phyloP scores from a whole-genome alignment of 1,139 yeast genomes.

The Spathaspora sp. region DNA sequence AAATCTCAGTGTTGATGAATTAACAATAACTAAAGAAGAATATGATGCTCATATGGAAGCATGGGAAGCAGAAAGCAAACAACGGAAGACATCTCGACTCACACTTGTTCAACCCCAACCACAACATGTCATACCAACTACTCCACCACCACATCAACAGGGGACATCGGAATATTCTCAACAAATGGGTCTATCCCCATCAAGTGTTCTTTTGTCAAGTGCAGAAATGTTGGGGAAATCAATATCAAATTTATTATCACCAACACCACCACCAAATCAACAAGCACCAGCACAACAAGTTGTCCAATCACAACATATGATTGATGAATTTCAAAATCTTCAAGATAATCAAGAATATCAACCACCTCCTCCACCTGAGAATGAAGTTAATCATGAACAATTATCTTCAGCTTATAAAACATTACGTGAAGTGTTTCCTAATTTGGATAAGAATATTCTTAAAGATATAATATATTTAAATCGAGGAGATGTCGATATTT shows the following conservation, averaged over 20 bases:
- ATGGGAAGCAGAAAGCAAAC: constrained; percentile 39
- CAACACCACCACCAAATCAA: constrained; percentile 14
- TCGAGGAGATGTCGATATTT: constrained; percentile 67
- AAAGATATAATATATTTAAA: constrained; percentile 70
- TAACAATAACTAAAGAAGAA: constrained; percentile 64
- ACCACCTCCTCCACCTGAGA: constrained; percentile 12
- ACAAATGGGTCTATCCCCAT: constrained; percentile 40
- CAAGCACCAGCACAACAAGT: constrained; percentile 5
- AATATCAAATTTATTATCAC: constrained; percentile 43
- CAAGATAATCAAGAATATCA: constrained; percentile 8
- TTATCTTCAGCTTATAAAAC: constrained; percentile 36
- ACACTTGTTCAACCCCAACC: constrained; percentile 21
- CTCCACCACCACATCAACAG: too few species aligned
- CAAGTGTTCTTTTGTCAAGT: constrained; percentile 50
- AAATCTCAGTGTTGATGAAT: constrained; percentile 52
- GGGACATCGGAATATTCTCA: constrained; percentile 3
- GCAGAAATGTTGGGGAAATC: constrained; percentile 56
- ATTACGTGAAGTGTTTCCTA: constrained; percentile 73
- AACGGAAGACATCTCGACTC: constrained; percentile 16
- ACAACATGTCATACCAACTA: constrained; percentile 14
- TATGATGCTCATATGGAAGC: constrained; percentile 48
- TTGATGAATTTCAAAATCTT: background rate
- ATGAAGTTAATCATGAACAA: constrained; percentile 13
- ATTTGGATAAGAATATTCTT: constrained; percentile 63
- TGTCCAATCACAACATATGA: background rate